Evolutionary conservation across 306 rosid species (phyloP).

Genomic region (Cucurbita argyrosperma): DNA sequence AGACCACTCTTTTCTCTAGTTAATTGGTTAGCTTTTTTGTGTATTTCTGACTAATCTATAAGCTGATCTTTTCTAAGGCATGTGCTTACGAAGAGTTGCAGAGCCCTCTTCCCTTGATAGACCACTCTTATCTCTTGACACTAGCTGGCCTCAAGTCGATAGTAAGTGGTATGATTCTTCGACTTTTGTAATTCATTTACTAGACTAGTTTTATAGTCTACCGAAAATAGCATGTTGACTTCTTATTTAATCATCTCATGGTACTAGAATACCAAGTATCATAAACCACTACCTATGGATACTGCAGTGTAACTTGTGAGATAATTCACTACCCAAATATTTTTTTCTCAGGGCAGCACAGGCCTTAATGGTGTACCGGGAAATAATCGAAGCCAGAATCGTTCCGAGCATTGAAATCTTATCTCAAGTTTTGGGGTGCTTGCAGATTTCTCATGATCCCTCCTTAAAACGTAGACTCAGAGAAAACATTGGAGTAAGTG

Average conservation of each 20-base stretch:
- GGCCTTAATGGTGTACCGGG: conserved; percentile 79
- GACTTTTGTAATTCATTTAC: conserved; percentile 11
- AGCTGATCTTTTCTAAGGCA: conserved; percentile 43
- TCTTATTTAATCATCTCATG: not conserved
- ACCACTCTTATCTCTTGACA: conserved; percentile 34
- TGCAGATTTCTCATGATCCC: conserved; percentile 53
- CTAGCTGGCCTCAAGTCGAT: conserved; percentile 39
- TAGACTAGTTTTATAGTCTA: not conserved
- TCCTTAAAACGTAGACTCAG: conserved; percentile 47
- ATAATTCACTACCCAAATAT: conserved; percentile 8
- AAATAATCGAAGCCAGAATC: conserved; percentile 49
- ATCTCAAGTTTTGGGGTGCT: conserved; percentile 84
- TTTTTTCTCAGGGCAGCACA: conserved; percentile 53
- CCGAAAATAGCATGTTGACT: not conserved
- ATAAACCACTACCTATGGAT: not conserved
- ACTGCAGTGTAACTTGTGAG: not conserved
- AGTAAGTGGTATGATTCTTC: conserved; percentile 56
- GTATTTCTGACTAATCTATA: conserved; percentile 17
- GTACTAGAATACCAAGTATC: not conserved
- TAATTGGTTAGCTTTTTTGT: not conserved
- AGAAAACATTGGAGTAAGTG: conserved; percentile 54
- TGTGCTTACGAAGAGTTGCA: conserved; percentile 80
- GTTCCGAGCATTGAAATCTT: conserved; percentile 53
- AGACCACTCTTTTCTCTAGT: conserved; percentile 39
- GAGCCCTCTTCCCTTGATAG: conserved; percentile 57